These are phyloP conservation scores for Castanospermum australe DNA, from an alignment of 306 rosid genomes.

Conservation along the genomic window DNA sequence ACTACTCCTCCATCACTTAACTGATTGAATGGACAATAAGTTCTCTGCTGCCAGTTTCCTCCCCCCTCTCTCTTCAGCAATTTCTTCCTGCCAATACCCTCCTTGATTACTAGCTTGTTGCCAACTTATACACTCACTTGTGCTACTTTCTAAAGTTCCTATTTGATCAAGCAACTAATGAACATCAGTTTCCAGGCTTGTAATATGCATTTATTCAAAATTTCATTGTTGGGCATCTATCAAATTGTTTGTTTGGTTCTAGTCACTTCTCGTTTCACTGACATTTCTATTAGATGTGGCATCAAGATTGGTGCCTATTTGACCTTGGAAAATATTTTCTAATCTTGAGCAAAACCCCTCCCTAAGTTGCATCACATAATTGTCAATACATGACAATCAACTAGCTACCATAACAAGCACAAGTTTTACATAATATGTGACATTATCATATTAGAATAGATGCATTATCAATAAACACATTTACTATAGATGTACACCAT, in stretches of 20 bases:
- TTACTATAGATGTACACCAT: no score
- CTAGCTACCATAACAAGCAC: constrained; percentile 10
- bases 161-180: constrained; percentile 54
- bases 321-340: constrained; percentile 92
- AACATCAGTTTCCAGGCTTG: constrained; percentile 50
- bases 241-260: constrained; percentile 50
- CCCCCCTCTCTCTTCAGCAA: constrained; percentile 55
- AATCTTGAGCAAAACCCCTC: constrained; percentile 91
- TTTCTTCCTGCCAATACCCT: constrained; percentile 66
- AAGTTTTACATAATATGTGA: constrained; percentile 2
- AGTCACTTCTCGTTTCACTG: constrained; percentile 64
- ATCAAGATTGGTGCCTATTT: constrained; percentile 66
- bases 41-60: constrained; percentile 71
- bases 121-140: constrained; percentile 59
- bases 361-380: constrained; percentile 45
- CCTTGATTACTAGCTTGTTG: constrained; percentile 69
- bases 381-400: constrained; percentile 33
- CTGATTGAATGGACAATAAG: constrained; percentile 58
- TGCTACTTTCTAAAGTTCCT: constrained; percentile 52
- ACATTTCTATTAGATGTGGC: constrained; percentile 50
- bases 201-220: constrained; percentile 55
- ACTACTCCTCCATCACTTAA: constrained; percentile 64
- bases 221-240: constrained; percentile 52
- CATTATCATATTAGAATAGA: constrained; percentile 21
- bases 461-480: not conserved